These are phyloP conservation scores for Emericellopsis cladophorae DNA, from an alignment of 2,329 filamentous ascomycete species.

Conservation along the genomic window DNA sequence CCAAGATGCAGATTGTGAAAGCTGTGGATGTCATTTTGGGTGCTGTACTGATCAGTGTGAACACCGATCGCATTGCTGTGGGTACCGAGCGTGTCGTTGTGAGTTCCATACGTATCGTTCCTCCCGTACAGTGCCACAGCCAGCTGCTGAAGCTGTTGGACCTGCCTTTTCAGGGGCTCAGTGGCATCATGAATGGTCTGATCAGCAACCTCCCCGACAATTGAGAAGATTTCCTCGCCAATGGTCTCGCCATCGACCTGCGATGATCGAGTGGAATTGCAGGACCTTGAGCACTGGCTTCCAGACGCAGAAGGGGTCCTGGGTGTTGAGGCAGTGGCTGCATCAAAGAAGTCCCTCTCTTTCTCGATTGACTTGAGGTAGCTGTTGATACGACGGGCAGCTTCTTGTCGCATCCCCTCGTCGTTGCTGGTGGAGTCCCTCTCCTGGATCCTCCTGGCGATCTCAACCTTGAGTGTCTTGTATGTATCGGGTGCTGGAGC, in stretches of 20 bases:
- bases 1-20: neutral
- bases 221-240: constrained; percentile 12
- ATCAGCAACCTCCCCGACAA: constrained; percentile 17
- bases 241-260: constrained; percentile 2
- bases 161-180: constrained; percentile 10
- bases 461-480: constrained; percentile 13
- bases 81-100: constrained; percentile 5
- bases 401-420: constrained; percentile 8
- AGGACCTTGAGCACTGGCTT: neutral
- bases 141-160: constrained; percentile 7
- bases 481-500: constrained; percentile 9
- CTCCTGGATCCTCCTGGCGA: constrained; percentile 19
- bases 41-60: no score
- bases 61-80: no score
- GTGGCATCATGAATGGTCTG: constrained; percentile 18
- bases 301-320: neutral
- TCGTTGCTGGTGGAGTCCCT: constrained; percentile 15
- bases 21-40: neutral
- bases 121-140: constrained; percentile 12
- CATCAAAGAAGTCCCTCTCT: neutral
- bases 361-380: constrained; percentile 12
- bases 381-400: constrained; percentile 9
- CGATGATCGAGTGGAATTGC: neutral
- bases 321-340: neutral
- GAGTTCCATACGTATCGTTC: constrained; percentile 11